phyloP scores from a whole-genome alignment of 2,329 filamentous ascomycete genomes.

The Colletotrichum sojae region DNA sequence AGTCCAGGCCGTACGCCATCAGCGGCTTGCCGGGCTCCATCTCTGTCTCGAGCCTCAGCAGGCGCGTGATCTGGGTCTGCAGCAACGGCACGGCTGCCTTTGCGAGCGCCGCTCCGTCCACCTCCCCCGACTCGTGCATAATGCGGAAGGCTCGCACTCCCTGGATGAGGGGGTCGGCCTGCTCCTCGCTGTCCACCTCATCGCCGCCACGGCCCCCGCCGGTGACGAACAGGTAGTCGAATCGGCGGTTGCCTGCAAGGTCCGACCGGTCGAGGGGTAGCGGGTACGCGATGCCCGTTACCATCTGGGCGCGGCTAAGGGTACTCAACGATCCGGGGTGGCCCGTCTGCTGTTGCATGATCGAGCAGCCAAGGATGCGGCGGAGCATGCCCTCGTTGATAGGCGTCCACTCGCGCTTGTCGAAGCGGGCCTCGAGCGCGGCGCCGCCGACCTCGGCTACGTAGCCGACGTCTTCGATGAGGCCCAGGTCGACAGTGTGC shows the following conservation, averaged over 20 bases:
- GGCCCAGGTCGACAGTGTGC: constrained; percentile 17
- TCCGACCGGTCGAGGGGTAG: constrained; percentile 38
- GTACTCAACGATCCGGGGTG: constrained; percentile 35
- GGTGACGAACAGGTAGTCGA: no score
- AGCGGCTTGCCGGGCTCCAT: constrained; percentile 46
- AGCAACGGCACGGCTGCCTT: no score
- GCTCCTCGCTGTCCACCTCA: no score
- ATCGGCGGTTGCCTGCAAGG: no score
- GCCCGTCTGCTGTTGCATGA: constrained; percentile 45
- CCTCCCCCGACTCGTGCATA: no score
- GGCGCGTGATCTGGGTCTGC: constrained; percentile 30
- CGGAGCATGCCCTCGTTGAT: constrained; percentile 49
- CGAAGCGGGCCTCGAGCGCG: neutral
- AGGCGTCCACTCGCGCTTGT: constrained; percentile 6
- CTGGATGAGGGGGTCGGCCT: no score
- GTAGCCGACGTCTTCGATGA: constrained; percentile 21
- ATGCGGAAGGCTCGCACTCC: no score
- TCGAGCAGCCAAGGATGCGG: constrained; percentile 47
- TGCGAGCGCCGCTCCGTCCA: no score
- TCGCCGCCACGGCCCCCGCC: no score
- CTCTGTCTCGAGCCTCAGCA: constrained; percentile 43
- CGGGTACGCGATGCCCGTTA: constrained; percentile 45
- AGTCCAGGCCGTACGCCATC: constrained; percentile 49
- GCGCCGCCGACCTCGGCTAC: constrained; percentile 2
- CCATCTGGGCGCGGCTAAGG: constrained; percentile 44